These are phyloP conservation scores for Claviceps sp. DNA, from an alignment of 2,329 filamentous ascomycete genomes.

Conservation along the genomic window DNA sequence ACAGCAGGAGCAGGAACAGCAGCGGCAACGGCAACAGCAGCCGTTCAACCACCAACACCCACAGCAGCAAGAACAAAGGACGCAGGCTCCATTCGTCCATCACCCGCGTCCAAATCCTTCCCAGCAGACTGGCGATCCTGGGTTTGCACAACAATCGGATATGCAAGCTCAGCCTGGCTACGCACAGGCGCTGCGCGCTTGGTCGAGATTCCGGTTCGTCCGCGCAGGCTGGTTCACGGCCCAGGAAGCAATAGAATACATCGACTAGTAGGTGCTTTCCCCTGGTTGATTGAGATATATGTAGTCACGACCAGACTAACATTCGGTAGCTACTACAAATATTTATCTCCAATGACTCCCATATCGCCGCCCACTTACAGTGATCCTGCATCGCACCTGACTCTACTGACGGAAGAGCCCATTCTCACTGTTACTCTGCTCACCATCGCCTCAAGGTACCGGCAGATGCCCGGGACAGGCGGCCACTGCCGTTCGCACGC, in stretches of 20 bases:
- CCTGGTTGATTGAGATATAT: too few relatives aligned
- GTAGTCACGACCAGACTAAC: too few relatives aligned
- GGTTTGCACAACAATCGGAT: conserved; percentile 29
- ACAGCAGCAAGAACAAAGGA: neutral
- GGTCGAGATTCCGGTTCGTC: conserved; percentile 89
- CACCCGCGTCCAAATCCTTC: neutral
- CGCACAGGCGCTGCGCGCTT: conserved; percentile 66
- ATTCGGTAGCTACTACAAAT: conserved; percentile 66
- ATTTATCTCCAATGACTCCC: conserved; percentile 81
- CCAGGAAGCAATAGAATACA: conserved; percentile 82
- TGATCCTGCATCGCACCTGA: conserved; percentile 64
- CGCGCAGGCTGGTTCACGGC: conserved; percentile 93
- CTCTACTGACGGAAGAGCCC: conserved; percentile 77
- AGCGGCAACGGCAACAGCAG: neutral
- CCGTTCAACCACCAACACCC: neutral
- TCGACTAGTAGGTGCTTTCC: conserved; percentile 58
- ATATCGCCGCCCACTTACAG: conserved; percentile 87
- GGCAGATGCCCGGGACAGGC: conserved; percentile 64
- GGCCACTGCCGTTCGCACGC: conserved; percentile 74
- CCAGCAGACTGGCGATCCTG: conserved; percentile 30
- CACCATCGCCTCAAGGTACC: conserved; percentile 81
- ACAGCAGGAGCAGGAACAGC: neutral
- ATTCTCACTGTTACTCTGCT: conserved; percentile 85
- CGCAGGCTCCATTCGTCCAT: neutral
- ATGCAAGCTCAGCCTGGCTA: conserved; percentile 40